Conservation (phyloP, 2,329 filamentous ascomycete species). For the Emericellopsis cladophorae region DNA sequence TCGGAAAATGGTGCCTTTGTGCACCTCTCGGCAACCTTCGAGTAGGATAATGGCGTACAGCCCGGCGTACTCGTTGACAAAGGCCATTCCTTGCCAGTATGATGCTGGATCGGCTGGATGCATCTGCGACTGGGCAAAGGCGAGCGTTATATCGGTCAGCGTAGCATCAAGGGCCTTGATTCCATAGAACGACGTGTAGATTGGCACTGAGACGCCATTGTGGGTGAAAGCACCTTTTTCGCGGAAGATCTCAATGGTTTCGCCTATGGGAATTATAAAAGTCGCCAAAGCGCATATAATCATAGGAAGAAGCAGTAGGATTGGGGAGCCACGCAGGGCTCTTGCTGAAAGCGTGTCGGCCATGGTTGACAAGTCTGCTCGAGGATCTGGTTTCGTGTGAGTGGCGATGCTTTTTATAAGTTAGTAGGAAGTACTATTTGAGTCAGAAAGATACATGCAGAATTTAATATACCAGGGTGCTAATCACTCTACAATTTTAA, state of each 20-base stretch:
- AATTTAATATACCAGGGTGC: too few species aligned
- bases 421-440: too few species aligned
- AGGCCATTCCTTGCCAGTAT: slow-evolving; percentile 15
- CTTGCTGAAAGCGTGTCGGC: too few species aligned
- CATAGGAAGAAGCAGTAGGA: too few species aligned
- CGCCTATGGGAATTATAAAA: slow-evolving; percentile 1
- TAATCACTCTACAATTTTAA: too few species aligned
- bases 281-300: too few species aligned
- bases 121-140: slow-evolving; percentile 12
- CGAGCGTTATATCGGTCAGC: slow-evolving; percentile 7
- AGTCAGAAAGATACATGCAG: too few species aligned
- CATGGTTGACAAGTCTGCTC: too few species aligned
- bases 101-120: slow-evolving; percentile 6
- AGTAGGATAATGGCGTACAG: slow-evolving; percentile 13
- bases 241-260: slow-evolving; percentile 3
- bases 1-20: slow-evolving; percentile 7
- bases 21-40: slow-evolving; percentile 9
- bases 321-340: slow-evolving; percentile 3
- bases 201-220: slow-evolving; percentile 2
- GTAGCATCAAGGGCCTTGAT: slow-evolving; percentile 9
- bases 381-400: too few species aligned
- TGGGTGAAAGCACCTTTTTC: slow-evolving; percentile 2
- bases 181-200: slow-evolving; percentile 9
- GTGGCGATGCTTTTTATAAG: too few species aligned
- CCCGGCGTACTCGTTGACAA: slow-evolving; percentile 13